Base-by-base conservation (phyloP, 805 yeast genomes). In the Ogataea pini region DNA sequence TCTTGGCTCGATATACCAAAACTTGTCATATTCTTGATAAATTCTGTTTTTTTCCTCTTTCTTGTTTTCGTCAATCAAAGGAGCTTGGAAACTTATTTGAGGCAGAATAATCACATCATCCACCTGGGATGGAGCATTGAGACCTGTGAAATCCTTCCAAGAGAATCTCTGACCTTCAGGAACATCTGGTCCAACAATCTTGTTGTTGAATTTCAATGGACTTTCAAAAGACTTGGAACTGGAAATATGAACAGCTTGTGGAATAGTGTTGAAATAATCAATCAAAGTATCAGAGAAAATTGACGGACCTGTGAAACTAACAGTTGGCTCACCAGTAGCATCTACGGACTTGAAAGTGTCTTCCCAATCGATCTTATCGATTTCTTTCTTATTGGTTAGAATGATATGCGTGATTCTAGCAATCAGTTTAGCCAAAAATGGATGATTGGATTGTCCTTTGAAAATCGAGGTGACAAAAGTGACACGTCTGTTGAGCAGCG, bases 1-100 rank as follows among this genome's bases (percentile, higher is more conserved):
- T 13, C 28, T 7, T 1, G 55, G 45, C 70, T 72, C 17, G 68
- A 72, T 47, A 37, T 65, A 52, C 48, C 46, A 48, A 43, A 47
- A 41, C 19, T 42, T 18, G 19, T 47, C 45, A 42, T 49, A 49
- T 4, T 13, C 22, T 8, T 19, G 25, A 28, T 48, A 50, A 19
- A 47, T 50, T n/a, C 46, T 36, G 18, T 43, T 31, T 1, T 22
- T 25, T 7, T 46, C 50, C n/a, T 40, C 37, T 10, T 13, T 24
- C 1, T 20, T 25, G 18, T 43, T 45, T 12, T 45, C 47, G 14
- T 46, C 31, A 33, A 46, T 32, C 24, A 48, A 7, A 0, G 51
- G 46, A 13, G 58, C 60, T 40, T 52, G 55, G 46, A 58, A 58
- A 1, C 57, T 45, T 1, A 55, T 40, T 37, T 46, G 47, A 7